Base-by-base conservation (phyloP, 495 filamentous ascomycete genomes). In the Pseudevernia furfuracea region DNA sequence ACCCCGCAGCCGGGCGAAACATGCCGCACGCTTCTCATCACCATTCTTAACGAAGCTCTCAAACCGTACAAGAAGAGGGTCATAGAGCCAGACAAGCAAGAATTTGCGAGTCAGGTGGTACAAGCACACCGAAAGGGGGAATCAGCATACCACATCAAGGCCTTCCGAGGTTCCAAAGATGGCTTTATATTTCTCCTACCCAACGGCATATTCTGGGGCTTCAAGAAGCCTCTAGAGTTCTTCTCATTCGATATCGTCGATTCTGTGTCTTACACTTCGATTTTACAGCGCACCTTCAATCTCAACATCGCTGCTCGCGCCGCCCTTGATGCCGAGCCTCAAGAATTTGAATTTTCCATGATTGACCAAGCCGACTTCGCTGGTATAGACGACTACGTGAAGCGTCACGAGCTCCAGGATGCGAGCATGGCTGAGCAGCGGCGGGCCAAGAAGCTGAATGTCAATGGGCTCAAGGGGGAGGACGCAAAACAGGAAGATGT, bases 271-370 rank as follows among this genome's bases (percentile, higher is more conserved):
- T 97, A 96, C 72, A 96, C 91, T 6, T 91, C 83, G 38, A 88
- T 98, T 58, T 80, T 97, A 7, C 91, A 94, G 68, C 85, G 90
- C 10, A 97, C 94, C 0, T 97, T 98, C 77, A 97, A 97, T 66
- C 85, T 98, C 34, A 88, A 88, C 39, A 83, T 97, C 38, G 79
- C 87, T 66, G 81, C 88, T 36, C 73, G 73, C 8, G 69, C 69
- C 52, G 60, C 53, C n/a, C 44, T 49, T 7, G 71, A 71, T 8
- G 77, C 80, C 44, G 78, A 81, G 19, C 78, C 76, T 1, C 80
- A 86, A 70, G 91, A 96, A 71, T 79, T 90, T 32, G 90, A 94
- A 66, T 92, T 96, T 68, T 82, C 83, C 19, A 94, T 94, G 89
- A 78, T 95, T 48, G 90, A 95, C 71, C 89, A 94, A 73, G 90